Conservation (phyloP, 768 basidiomycete species). For the Psilocybe azurescens region DNA sequence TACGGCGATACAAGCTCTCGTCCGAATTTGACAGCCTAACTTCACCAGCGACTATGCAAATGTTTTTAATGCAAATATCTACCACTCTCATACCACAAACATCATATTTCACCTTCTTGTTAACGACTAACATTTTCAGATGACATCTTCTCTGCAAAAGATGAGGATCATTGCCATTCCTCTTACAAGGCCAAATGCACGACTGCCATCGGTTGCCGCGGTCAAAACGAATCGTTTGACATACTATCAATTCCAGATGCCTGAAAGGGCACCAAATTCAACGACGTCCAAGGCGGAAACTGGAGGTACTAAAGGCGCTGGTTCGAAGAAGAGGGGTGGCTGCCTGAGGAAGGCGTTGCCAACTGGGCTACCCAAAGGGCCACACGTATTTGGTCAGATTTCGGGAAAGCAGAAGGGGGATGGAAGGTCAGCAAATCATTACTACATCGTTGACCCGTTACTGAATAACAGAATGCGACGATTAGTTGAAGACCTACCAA, state of each 20-base stretch:
- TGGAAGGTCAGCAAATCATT: conserved; percentile 66
- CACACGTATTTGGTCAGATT: conserved; percentile 61
- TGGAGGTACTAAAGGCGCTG: conserved; percentile 30
- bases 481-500: conserved; percentile 62
- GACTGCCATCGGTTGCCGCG: not conserved
- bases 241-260: conserved; percentile 52
- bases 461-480: no score
- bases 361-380: conserved; percentile 60
- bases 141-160: conserved; percentile 29
- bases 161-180: conserved; percentile 53
- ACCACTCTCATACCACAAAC: no score
- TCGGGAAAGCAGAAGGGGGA: conserved; percentile 70
- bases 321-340: conserved; percentile 30
- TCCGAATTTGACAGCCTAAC: no score
- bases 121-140: no score
- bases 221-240: conserved; percentile 32
- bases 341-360: conserved; percentile 47
- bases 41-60: no score
- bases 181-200: conserved; percentile 37
- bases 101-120: no score
- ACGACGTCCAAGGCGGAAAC: not conserved
- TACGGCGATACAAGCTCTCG: no score
- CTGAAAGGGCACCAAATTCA: conserved; percentile 17
- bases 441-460: not conserved
- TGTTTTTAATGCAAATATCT: no score